Evolutionary conservation across 2,329 filamentous ascomycete species (phyloP).

Genomic region (Diplocarpon rosae): DNA sequence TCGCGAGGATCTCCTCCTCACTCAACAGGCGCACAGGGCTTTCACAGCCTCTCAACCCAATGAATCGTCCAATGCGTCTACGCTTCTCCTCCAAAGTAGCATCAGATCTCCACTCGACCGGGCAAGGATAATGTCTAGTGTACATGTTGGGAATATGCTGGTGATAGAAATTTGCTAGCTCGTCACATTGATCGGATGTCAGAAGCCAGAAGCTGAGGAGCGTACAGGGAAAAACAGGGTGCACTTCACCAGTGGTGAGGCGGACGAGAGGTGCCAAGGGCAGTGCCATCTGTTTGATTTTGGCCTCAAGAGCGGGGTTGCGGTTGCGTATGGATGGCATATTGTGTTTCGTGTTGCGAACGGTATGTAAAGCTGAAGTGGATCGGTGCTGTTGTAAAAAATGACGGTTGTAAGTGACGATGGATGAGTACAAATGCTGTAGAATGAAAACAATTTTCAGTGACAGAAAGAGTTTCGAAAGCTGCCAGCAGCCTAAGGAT

Average conservation of each 20-base stretch:
- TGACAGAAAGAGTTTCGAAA: conserved; percentile 10
- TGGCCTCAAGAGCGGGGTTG: conserved; percentile 44
- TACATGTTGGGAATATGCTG: conserved; percentile 49
- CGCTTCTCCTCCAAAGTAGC: conserved; percentile 52
- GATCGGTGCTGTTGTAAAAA: neutral
- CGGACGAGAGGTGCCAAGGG: conserved; percentile 56
- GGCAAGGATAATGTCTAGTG: conserved; percentile 52
- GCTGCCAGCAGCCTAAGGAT: conserved; percentile 20
- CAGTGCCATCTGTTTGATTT: conserved; percentile 55
- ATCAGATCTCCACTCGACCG: conserved; percentile 48
- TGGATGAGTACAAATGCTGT: neutral
- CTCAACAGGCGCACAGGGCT: conserved; percentile 30
- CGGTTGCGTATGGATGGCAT: conserved; percentile 14
- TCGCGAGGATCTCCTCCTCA: conserved; percentile 27
- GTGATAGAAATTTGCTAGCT: conserved; percentile 62
- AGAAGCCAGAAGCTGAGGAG: conserved; percentile 65
- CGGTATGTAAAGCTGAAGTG: neutral
- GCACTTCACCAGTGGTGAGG: conserved; percentile 48
- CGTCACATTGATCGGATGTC: conserved; percentile 59
- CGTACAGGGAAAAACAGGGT: conserved; percentile 53
- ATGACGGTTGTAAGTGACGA: neutral
- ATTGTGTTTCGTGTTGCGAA: neutral
- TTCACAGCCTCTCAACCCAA: conserved; percentile 55
- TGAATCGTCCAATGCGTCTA: conserved; percentile 61
- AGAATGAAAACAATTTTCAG: conserved; percentile 2